phyloP scores from a whole-genome alignment of 495 filamentous ascomycete species.

The Terfezia claveryi region DNA sequence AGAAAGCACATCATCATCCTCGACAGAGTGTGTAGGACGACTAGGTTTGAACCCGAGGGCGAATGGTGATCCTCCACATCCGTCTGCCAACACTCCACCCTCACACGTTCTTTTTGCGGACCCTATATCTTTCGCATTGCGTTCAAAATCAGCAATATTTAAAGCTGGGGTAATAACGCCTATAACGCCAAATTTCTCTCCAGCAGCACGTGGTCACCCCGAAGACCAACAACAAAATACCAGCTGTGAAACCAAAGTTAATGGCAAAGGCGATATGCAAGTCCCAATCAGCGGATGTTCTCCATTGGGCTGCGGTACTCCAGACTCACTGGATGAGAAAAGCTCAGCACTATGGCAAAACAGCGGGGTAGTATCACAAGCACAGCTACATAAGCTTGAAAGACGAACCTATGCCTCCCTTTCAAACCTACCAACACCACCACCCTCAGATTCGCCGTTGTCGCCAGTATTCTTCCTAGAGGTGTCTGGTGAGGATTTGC shows the following conservation, averaged over 20 bases:
- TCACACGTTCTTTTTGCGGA: background rate
- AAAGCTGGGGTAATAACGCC: conserved; percentile 2
- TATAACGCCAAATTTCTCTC: conserved; percentile 1
- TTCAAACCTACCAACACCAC: conserved; percentile 17
- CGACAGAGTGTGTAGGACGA: no score
- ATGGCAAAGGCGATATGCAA: conserved; percentile 8
- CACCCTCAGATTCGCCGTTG: conserved; percentile 10
- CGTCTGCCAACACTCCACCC: no score
- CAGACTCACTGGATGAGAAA: conserved; percentile 7
- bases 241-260: conserved; percentile 2
- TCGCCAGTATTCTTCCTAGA: conserved; percentile 10
- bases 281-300: conserved; percentile 13
- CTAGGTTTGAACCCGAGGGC: no score
- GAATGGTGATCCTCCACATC: no score
- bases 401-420: conserved; percentile 12
- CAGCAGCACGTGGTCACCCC: background rate
- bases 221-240: conserved; percentile 2
- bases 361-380: conserved; percentile 9
- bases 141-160: background rate
- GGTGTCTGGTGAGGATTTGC: conserved; percentile 8
- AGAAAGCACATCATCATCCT: no score
- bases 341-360: no score
- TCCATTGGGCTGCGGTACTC: background rate
- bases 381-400: conserved; percentile 13
- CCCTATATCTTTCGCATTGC: background rate